A percentile compares a stretch with the other conserved stretches of the same genome.
phyloP scores from a whole-genome alignment of 2,329 filamentous ascomycete genomes.

The Sporothrix schenckii region DNA sequence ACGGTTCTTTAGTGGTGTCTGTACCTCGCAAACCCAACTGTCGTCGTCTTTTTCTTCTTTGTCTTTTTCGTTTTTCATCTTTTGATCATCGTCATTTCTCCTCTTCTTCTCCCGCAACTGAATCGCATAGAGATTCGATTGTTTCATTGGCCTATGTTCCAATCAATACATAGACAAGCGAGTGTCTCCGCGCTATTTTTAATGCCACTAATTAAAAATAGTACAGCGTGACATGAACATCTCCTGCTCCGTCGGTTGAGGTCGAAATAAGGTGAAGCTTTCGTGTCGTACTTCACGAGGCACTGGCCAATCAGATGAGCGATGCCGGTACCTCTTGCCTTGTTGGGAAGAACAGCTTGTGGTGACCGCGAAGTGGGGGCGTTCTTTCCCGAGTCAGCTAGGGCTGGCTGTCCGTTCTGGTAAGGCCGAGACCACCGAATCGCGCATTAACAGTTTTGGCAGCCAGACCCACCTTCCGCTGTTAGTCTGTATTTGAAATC shows the following conservation, averaged over 20 bases:
- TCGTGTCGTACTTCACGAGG: background rate
- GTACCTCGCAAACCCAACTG: too few relatives aligned
- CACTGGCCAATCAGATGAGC: background rate
- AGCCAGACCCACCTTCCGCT: background rate
- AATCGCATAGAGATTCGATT: too few relatives aligned
- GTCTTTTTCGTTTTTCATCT: too few relatives aligned
- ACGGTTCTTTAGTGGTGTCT: too few relatives aligned
- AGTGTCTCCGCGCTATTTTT: too few relatives aligned
- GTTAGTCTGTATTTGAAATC: conserved; percentile 21
- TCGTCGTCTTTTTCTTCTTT: too few relatives aligned
- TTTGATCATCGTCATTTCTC: too few relatives aligned
- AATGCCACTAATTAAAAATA: too few relatives aligned
- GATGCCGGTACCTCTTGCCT: background rate
- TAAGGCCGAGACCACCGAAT: background rate
- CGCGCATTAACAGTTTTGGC: conserved; percentile 1
- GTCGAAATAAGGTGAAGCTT: background rate
- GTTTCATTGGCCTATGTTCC: too few relatives aligned
- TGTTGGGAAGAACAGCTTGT: background rate
- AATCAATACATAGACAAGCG: too few relatives aligned
- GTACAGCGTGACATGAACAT: too few relatives aligned
- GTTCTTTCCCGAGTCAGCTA: background rate
- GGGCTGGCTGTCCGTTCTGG: background rate
- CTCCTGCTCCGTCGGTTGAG: background rate
- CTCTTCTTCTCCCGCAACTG: too few relatives aligned
- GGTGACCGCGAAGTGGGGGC: background rate